phyloP scores from a whole-genome alignment of 1,284 basidiomycete species.

The Amylostereum areolatum region DNA sequence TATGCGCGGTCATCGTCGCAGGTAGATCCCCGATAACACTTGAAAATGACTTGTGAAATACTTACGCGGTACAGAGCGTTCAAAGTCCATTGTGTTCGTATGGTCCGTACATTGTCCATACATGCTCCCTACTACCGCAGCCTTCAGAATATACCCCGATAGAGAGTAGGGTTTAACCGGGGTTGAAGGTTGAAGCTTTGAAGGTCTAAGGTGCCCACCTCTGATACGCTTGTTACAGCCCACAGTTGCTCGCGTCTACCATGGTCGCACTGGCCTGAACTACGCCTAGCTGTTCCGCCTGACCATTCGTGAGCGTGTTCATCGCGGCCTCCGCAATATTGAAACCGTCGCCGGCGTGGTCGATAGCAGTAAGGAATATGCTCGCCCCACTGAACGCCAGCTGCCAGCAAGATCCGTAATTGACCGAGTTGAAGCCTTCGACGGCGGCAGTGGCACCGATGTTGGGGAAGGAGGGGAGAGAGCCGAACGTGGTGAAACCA shows the following conservation, averaged over 20 bases:
- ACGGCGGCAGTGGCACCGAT: slow-evolving; percentile 38
- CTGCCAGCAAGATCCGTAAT: slow-evolving; percentile 47
- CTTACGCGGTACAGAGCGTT: no score
- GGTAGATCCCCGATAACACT: no score
- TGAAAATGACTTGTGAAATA: no score
- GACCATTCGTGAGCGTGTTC: slow-evolving; percentile 23
- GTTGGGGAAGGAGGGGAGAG: slow-evolving; percentile 35
- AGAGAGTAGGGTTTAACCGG: no score
- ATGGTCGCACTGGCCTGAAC: slow-evolving; percentile 30
- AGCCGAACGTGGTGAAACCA: slow-evolving; percentile 34
- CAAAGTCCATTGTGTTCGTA: no score
- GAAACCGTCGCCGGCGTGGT: slow-evolving; percentile 31
- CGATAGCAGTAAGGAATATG: slow-evolving; percentile 35
- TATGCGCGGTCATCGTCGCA: no score
- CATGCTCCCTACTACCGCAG: no score
- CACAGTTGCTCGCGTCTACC: slow-evolving; percentile 31
- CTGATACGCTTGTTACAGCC: slow-evolving; percentile 20
- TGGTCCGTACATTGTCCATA: no score
- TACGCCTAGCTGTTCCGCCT: slow-evolving; percentile 31
- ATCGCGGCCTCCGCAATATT: slow-evolving; percentile 23
- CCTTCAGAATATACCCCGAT: no score
- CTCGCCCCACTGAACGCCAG: slow-evolving; percentile 33
- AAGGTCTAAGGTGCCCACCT: background rate
- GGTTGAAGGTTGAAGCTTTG: no score
- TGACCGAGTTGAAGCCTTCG: slow-evolving; percentile 35